A percentile compares a stretch with the other conserved stretches of the same genome.
Conservation (phyloP, 2,329 filamentous ascomycete species). For the Fusarium aywerte region DNA sequence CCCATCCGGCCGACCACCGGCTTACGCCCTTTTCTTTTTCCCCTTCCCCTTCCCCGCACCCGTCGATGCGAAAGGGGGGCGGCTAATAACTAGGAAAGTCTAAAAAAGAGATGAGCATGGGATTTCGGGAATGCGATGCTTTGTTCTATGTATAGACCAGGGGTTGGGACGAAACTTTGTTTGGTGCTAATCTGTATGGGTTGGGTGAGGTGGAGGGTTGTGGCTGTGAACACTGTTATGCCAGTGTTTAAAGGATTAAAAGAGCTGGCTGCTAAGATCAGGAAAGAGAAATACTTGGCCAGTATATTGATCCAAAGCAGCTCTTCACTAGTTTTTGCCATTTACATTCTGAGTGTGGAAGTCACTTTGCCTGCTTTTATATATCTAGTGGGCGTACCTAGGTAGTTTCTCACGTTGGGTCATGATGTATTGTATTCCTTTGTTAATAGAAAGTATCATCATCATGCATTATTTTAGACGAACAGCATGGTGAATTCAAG, state of each 20-base stretch:
- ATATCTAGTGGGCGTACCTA: too few relatives aligned
- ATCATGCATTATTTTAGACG: not conserved
- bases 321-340: not conserved
- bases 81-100: slow-evolving; percentile 28
- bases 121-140: slow-evolving; percentile 21
- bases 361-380: not conserved
- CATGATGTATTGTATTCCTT: not conserved
- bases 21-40: not conserved
- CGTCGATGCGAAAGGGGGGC: slow-evolving; percentile 2
- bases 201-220: not conserved
- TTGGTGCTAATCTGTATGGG: not conserved
- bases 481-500: not conserved
- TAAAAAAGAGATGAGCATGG: slow-evolving; percentile 23
- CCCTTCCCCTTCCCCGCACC: slow-evolving; percentile 15
- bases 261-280: not conserved
- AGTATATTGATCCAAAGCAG: too few relatives aligned
- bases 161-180: not conserved
- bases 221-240: not conserved
- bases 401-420: not conserved
- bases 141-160: slow-evolving; percentile 19
- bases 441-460: not conserved
- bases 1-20: slow-evolving; percentile 21
- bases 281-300: not conserved
- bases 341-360: not conserved
- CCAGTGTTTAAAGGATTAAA: not conserved